phyloP scores from a whole-genome alignment of 768 basidiomycete species.

The Termitomyces sp. region DNA sequence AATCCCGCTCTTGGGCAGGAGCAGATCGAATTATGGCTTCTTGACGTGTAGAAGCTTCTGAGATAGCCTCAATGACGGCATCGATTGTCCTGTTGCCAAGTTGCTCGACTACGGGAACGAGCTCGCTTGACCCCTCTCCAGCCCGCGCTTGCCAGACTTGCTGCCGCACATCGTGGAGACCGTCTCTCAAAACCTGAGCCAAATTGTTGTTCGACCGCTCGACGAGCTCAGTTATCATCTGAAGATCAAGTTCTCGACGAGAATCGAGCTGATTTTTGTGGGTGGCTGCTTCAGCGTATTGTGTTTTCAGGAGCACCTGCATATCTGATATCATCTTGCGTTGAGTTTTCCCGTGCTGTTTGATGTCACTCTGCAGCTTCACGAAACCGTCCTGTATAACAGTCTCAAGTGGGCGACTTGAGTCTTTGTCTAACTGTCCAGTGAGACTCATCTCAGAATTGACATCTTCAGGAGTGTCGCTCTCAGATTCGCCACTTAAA shows the following conservation, averaged over 20 bases:
- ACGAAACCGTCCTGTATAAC: constrained; percentile 68
- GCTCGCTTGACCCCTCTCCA: constrained; percentile 20
- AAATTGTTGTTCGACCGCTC: constrained; percentile 63
- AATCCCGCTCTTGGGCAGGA: constrained; percentile 48
- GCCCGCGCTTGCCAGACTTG: constrained; percentile 27
- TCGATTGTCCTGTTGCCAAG: constrained; percentile 49
- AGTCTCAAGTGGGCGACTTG: constrained; percentile 57
- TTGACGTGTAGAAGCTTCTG: constrained; percentile 49
- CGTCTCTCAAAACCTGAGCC: constrained; percentile 49
- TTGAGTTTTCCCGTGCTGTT: constrained; percentile 23
- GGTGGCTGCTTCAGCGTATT: constrained; percentile 57
- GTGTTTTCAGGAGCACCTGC: constrained; percentile 59
- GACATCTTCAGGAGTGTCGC: constrained; percentile 30
- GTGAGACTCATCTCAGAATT: constrained; percentile 44
- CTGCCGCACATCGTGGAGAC: constrained; percentile 47
- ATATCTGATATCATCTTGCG: constrained; percentile 64
- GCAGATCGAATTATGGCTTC: constrained; percentile 44
- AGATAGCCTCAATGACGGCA: constrained; percentile 56
- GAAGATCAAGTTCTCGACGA: constrained; percentile 73
- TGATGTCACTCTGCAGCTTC: constrained; percentile 36
- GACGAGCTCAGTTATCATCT: constrained; percentile 63
- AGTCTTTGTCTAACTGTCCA: constrained; percentile 51
- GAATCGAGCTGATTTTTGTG: constrained; percentile 61
- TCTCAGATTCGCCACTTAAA: constrained; percentile 19
- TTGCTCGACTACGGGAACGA: constrained; percentile 49